Evolutionary conservation across 257 asterid species (phyloP).

Genomic region (Gardenia jasminoides): DNA sequence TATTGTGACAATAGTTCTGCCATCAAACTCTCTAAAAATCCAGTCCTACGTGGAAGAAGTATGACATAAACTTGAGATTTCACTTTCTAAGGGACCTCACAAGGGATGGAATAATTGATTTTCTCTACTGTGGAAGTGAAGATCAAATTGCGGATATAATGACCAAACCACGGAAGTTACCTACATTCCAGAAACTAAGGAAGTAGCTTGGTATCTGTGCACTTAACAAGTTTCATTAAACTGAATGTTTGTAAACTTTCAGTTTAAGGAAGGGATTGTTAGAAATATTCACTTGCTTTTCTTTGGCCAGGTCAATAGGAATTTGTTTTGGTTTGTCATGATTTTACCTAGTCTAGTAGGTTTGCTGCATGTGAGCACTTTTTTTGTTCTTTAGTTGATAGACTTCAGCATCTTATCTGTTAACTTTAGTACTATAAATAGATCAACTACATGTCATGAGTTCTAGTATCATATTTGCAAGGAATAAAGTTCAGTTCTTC

Average conservation of each 20-base stretch:
- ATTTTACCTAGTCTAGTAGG: no score
- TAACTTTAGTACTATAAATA: no score
- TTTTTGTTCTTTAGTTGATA: no score
- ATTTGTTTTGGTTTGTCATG: no score
- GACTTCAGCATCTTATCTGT: no score
- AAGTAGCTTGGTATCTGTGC: background rate
- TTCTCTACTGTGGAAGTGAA: background rate
- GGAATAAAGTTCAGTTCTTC: no score
- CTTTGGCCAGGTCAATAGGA: no score
- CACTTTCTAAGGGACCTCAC: background rate
- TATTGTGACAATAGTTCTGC: background rate
- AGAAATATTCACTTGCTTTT: no score
- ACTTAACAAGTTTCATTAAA: background rate
- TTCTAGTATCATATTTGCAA: no score
- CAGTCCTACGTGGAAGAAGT: background rate
- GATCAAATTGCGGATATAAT: background rate
- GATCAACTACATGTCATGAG: no score
- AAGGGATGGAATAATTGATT: background rate
- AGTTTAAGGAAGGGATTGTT: conserved; percentile 2
- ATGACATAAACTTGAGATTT: background rate
- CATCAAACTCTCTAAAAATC: background rate
- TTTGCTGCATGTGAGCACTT: no score
- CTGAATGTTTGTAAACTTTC: background rate
- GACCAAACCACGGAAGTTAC: background rate
- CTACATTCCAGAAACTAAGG: background rate